A percentile compares a stretch with the other conserved stretches of the same genome.
Evolutionary conservation across 768 basidiomycete genomes (phyloP).

Genomic region (Cyclocybe aegerita): DNA sequence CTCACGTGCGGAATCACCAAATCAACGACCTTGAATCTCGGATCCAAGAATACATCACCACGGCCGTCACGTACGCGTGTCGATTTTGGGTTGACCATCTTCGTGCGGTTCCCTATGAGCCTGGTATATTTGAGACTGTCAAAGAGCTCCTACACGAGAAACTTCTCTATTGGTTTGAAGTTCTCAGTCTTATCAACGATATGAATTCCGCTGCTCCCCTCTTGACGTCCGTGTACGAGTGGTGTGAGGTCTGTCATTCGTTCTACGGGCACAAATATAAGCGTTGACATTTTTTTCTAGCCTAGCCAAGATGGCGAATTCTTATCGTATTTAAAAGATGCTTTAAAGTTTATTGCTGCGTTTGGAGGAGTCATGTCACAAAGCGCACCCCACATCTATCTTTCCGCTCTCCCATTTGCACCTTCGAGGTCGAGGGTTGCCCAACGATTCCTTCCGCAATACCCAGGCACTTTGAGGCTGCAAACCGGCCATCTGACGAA

Average conservation of each 20-base stretch:
- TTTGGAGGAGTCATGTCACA: conserved; percentile 16
- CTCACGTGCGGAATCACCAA: conserved; percentile 25
- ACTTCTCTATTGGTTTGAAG: conserved; percentile 32
- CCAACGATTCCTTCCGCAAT: too few species aligned
- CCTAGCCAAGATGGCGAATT: neutral
- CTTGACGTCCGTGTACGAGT: neutral
- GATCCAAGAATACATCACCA: conserved; percentile 19
- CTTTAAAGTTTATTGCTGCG: conserved; percentile 15
- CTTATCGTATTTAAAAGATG: conserved; percentile 14
- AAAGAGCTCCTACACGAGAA: conserved; percentile 19
- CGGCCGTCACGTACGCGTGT: conserved; percentile 27
- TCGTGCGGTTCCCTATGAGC: neutral
- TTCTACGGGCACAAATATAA: neutral
- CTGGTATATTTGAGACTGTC: conserved; percentile 10
- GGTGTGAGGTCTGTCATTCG: neutral
- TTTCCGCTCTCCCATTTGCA: conserved; percentile 28
- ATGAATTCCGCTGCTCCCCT: conserved; percentile 4
- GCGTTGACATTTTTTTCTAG: too few species aligned
- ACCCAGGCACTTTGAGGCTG: too few species aligned
- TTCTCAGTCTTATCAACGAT: conserved; percentile 23
- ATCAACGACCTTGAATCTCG: conserved; percentile 19
- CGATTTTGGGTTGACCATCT: conserved; percentile 31
- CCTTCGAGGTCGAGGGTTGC: conserved; percentile 1
- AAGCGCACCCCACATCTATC: conserved; percentile 25
- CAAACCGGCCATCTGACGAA: too few species aligned